Conservation (phyloP, 2,329 filamentous ascomycete species). For the Aureobasidium sp. region DNA sequence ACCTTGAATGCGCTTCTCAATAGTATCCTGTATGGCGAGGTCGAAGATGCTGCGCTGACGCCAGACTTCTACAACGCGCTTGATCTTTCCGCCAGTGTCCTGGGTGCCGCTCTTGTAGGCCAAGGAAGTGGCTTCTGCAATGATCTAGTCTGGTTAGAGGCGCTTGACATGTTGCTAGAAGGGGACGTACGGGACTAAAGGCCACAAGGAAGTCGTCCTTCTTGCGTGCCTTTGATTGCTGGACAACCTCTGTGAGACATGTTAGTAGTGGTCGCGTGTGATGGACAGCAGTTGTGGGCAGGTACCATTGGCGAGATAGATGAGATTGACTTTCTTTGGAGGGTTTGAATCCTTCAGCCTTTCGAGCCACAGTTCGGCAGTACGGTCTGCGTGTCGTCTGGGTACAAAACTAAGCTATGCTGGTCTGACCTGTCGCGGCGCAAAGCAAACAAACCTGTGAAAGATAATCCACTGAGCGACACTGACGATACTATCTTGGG, state of each 20-base stretch:
- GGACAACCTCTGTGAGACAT: conserved; percentile 66
- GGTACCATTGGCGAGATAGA: conserved; percentile 90
- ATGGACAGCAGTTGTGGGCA: neutral
- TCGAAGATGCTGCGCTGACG: conserved; percentile 80
- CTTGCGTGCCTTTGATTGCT: conserved; percentile 86
- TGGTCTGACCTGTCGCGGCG: neutral
- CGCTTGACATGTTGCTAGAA: neutral
- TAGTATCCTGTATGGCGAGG: conserved; percentile 63
- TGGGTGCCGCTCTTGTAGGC: conserved; percentile 83
- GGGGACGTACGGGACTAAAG: conserved; percentile 62
- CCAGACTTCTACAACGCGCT: conserved; percentile 92
- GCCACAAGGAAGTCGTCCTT: conserved; percentile 90
- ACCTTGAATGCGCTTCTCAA: conserved; percentile 76
- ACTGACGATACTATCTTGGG: conserved; percentile 91
- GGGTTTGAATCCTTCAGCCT: conserved; percentile 82
- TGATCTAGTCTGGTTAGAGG: conserved; percentile 43
- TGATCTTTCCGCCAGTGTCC: conserved; percentile 80
- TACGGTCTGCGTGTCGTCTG: conserved; percentile 86
- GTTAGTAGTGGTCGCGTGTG: neutral
- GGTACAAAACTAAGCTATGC: neutral
- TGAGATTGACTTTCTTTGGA: conserved; percentile 76
- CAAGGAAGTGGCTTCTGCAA: conserved; percentile 80
- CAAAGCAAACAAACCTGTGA: conserved; percentile 57
- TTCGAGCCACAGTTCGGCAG: conserved; percentile 85
- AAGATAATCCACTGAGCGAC: conserved; percentile 99